Evolutionary conservation across 2,329 filamentous ascomycete genomes (phyloP), one percentile per base, ranked within the genome.

Genomic region (Macrophomina tecta): DNA sequence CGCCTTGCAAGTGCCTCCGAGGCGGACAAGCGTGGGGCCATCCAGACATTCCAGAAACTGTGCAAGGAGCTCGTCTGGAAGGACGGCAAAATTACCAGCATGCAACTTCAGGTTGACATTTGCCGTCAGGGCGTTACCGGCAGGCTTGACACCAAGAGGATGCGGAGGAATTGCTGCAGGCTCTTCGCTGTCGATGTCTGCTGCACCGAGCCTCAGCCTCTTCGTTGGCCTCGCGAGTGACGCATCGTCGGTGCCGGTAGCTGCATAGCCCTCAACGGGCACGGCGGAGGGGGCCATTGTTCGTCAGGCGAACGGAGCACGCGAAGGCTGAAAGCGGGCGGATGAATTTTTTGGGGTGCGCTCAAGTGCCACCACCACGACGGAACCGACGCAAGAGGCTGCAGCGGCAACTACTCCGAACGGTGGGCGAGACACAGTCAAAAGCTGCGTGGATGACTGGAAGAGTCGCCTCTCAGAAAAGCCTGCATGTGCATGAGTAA

Each of bases 51-150:
- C 94, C 69, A 97, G 80, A 16, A 97, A 76, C 64, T 90, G 83
- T 70, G 90, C 84, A 60, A 97, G 82, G 71, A 95, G 80, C 79
- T 97, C 93, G 78, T 98, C 94, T 3, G 94, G 91, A 64, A 97
- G 81, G 46, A 78, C 76, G 67, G 85, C 85, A 75, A 97, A 90
- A 5, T 75, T 75, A 16, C 93, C 94, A 69, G 88, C 86, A 46
- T 82, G 84, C 58, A 82, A 78, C 68, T 92, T 91, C 56, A 93
- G 86, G 79, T 91, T 91, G 65, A 83, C 83, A 2, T 82, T 83
- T 12, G 87, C 83, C 23, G 88, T 87, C 51, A 94, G 86, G 58
- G 90, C 89, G 81, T 99, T 98, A 45, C 94, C 95, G 69, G 91
- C 86, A 1, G 95, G 94, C 75, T 93, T 95, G 70, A 98, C 85